phyloP scores from a whole-genome alignment of 2,329 filamentous ascomycete genomes.

The Exophiala mesophila region DNA sequence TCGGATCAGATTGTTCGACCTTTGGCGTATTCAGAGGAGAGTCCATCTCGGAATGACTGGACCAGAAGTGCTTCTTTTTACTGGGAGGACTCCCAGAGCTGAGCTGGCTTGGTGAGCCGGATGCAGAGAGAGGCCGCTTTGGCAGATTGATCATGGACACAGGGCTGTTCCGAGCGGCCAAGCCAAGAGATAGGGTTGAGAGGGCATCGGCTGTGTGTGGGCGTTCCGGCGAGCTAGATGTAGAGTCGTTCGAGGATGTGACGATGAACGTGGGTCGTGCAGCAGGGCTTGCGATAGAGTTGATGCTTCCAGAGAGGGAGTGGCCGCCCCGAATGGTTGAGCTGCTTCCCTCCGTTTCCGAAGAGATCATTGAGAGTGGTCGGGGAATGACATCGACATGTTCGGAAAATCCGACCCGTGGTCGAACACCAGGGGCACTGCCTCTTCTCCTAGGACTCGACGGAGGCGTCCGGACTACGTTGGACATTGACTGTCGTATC shows the following conservation, averaged over 20 bases:
- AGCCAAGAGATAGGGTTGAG: constrained; percentile 19
- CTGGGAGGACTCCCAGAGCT: constrained; percentile 24
- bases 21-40: constrained; percentile 32
- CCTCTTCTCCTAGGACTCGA: constrained; percentile 29
- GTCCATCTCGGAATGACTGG: constrained; percentile 28
- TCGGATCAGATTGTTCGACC: constrained; percentile 22
- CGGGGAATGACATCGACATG: constrained; percentile 77
- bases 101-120: constrained; percentile 28
- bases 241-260: constrained; percentile 14
- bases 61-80: constrained; percentile 30
- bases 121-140: constrained; percentile 40
- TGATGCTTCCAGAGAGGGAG: constrained; percentile 72
- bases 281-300: constrained; percentile 61
- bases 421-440: constrained; percentile 36
- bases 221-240: constrained; percentile 30
- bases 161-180: constrained; percentile 29
- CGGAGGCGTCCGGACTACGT: constrained; percentile 18
- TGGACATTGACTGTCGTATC: constrained; percentile 25
- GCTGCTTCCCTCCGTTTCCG: constrained; percentile 72
- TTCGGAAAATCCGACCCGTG: constrained; percentile 77
- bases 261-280: constrained; percentile 36
- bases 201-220: constrained; percentile 42
- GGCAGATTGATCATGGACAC: constrained; percentile 23
- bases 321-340: constrained; percentile 64
- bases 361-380: constrained; percentile 77